Evolutionary conservation across 2,329 filamentous ascomycete species (phyloP), one percentile per base, ranked within the genome.

Genomic region (Curvularia verruculosa): DNA sequence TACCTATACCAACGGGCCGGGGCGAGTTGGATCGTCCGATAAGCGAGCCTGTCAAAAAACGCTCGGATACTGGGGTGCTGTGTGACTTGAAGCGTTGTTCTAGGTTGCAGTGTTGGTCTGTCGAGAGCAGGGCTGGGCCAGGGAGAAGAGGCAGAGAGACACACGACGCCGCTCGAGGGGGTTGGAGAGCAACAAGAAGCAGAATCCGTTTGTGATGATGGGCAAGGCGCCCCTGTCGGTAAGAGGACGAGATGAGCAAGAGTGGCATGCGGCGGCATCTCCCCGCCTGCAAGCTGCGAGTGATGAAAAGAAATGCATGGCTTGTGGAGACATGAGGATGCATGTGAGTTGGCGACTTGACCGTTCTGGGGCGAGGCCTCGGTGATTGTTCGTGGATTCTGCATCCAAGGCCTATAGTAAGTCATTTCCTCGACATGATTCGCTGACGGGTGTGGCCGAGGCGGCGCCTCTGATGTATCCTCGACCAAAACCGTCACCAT

Each of bases 1-100:
- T 36, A 44, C 37, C 28, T 52, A 28, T 31, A 54, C 26, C 26
- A 54, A 54, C 51, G 51, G 55, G 39, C 41, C 40, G 51, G 28
- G 18, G 29, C 28, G 55, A 47, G 21, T 18, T 26, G 26, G 26
- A 18, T 41, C 36, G 34, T 13, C 26, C n/a, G 31, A 49, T 58
- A 58, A 54, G 46, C 51, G 51, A 58, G 19, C 13, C 21, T 47
- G 18, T 28, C 29, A 36, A 12, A n/a, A 23, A 12, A 49, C 39
- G 48, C 36, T 41, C 39, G 15, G 26, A 41, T 21, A 15, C 15
- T 21, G 31, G 21, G 21, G 12, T 37, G 13, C 21, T 39, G 36
- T n/a, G 49, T 36, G 19, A 6, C 31, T 41, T n/a, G 21, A 7
- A 9, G 8, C 23, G 41, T 29, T 37, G 31, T 9, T 19, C 49